Conservation (phyloP, 192 early-diverging fungal genomes). For the Coemansia sp. region DNA sequence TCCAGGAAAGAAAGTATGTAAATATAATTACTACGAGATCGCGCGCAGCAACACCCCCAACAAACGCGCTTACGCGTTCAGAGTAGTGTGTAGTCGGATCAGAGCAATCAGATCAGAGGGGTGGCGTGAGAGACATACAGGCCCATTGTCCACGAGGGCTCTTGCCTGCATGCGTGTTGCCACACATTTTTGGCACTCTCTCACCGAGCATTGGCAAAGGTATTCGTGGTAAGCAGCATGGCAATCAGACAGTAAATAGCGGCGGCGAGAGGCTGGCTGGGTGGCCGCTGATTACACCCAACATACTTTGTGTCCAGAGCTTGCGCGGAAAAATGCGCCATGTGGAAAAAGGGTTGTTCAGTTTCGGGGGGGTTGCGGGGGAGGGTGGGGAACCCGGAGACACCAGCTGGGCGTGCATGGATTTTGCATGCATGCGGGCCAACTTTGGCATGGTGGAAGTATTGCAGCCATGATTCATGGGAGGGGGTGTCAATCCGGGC, state of each 20-base stretch:
- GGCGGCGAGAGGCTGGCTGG: neutral
- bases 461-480: neutral
- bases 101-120: neutral
- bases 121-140: neutral
- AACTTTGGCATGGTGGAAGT: conserved; percentile 2
- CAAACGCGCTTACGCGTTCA: neutral
- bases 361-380: neutral
- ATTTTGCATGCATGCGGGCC: neutral
- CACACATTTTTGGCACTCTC: conserved; percentile 3
- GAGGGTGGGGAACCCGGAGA: neutral
- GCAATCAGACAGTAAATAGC: neutral
- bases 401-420: neutral
- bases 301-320: neutral
- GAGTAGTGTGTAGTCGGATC: conserved; percentile 4
- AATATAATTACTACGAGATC: neutral
- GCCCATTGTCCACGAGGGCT: neutral
- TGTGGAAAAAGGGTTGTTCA: neutral
- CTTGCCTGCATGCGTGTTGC: conserved; percentile 5
- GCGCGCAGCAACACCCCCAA: conserved; percentile 2
- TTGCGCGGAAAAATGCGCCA: conserved; percentile 1
- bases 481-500: neutral
- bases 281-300: neutral
- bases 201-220: neutral
- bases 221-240: neutral
- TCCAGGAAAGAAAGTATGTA: neutral